Evolutionary conservation across 2,329 filamentous ascomycete genomes (phyloP), one percentile per base, ranked within the genome.

Genomic region (Lachnellula hyalina): DNA sequence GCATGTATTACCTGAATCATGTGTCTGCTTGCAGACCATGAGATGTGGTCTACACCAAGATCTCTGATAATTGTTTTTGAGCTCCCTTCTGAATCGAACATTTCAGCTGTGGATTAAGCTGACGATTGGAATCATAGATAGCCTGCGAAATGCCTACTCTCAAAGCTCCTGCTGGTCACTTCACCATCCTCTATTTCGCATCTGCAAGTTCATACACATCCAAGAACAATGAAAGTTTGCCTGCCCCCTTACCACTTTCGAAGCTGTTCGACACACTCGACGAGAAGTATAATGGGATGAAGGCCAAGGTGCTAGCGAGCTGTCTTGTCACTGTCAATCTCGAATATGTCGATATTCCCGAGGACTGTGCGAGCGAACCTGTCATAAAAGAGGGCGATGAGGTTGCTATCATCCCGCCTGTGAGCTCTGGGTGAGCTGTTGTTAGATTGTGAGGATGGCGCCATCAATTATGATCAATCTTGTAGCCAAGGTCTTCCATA

Each of bases 381-480:
- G 68, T 82, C 53, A 87, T 95, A 54, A 73, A 83, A 50, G 82
- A 83, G 59, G 88, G 86, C 28, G 90, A 95, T 67, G 90, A 95
- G 73, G 89, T 95, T 53, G 90, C 87, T 42, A 87, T 95, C 36
- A 93, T 95, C 54, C 90, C 90, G 35, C 90, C 90, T 9, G 90
- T 95, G 61, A 95, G 90, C 75, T 91, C 90, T 38, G 90, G 90
- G 4, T 94, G 70, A 80, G 56, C 11, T 21, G 19, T 44, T 32
- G 28, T 1, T 32, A 32, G 8, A 32, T 32, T 32, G 28, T 32
- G 28, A 32, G 8, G 8, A 11, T 32, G 28, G 28, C 28, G 9
- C 28, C 8, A 11, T 8, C 8, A 11, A 32, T 32, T 1, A 32
- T 2, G 28, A 32, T 32, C 8, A 32, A 32, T 32, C 28, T 32